A percentile compares a stretch with the other conserved stretches of the same genome.
These are phyloP conservation scores for Posidonia australis DNA, from an alignment of 106 monocot genomes.

Conservation along the genomic window DNA sequence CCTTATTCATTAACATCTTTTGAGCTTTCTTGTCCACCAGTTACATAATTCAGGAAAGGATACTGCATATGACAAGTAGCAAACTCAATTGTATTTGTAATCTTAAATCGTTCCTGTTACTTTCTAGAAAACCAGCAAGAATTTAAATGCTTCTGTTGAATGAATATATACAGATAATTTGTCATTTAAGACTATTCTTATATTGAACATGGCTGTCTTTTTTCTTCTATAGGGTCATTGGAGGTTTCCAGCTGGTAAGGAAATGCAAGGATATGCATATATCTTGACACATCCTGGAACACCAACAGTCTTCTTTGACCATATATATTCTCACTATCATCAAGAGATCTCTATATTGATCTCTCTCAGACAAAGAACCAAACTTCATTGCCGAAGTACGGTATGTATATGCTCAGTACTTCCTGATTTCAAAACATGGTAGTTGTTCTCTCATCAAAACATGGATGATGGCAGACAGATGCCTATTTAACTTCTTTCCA, in stretches of 20 bases:
- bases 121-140: too few relatives aligned
- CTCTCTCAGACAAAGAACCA: conserved; percentile 35
- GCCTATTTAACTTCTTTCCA: too few relatives aligned
- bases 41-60: too few relatives aligned
- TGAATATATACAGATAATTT: background rate
- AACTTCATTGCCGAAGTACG: conserved; percentile 65
- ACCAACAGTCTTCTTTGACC: conserved; percentile 88
- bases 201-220: background rate
- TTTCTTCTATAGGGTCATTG: conserved; percentile 62
- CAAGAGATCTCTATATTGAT: conserved; percentile 66
- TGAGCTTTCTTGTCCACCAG: too few relatives aligned
- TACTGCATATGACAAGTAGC: too few relatives aligned
- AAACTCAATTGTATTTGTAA: too few relatives aligned
- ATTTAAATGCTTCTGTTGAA: background rate
- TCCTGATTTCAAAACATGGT: too few relatives aligned
- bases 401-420: conserved; percentile 22
- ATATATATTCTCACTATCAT: conserved; percentile 67
- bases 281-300: conserved; percentile 95
- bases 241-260: conserved; percentile 88
- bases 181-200: too few relatives aligned
- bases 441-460: too few relatives aligned
- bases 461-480: too few relatives aligned
- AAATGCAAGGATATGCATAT: conserved; percentile 96
- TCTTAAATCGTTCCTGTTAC: too few relatives aligned
- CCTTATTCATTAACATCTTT: too few relatives aligned